Evolutionary conservation across 768 basidiomycete species (phyloP), one percentile per base, ranked within the genome.

Genomic region (Clitopilus passeckerianus): DNA sequence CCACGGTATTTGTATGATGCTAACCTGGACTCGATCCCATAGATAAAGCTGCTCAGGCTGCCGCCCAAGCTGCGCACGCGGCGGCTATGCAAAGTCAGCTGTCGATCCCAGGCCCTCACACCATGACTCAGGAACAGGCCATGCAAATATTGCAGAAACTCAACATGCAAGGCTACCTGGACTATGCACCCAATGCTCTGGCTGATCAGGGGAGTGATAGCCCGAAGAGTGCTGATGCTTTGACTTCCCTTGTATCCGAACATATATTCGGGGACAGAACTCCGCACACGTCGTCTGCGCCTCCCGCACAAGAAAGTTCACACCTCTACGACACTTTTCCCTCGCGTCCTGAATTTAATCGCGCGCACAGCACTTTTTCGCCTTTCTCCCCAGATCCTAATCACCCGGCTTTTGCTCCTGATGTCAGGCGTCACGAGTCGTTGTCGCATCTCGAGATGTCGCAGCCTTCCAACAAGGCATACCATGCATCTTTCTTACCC

Each of bases 1-100:
- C 34, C 15, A 24, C 14, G 22, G 24, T 30, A 18, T 35, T 61
- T 55, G 56, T 43, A 56, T 61, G 7, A 60, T 60, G 4, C 60
- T 53, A 23, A 55, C 18, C 44, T 7, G 27, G 27, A 30, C 27
- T 30, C 7, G 27, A 16, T 27, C 34, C 34, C 56, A 27, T 61
- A 93, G 92, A 93, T 71, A 94, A 94, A 78, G 92, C 92, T 16
- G 91, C 92, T 5, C 92, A 93, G 70, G 92, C 92, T 2, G 92
- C 92, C 16, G 92, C 91, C 7, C 91, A 92, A 65, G 86, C 86
- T 14, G 86, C 89, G 7, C 90, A 92, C 68, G 84, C 87, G 14
- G 87, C 88, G 23, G 86, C 90, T 37, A 72, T 89, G 53, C 86
- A 89, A 59, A 62, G 65, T 41, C 77, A 79, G 44, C 76, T 70